Evolutionary conservation across 2,329 filamentous ascomycete genomes (phyloP).

Genomic region (Aspergillus pseudotamarii): DNA sequence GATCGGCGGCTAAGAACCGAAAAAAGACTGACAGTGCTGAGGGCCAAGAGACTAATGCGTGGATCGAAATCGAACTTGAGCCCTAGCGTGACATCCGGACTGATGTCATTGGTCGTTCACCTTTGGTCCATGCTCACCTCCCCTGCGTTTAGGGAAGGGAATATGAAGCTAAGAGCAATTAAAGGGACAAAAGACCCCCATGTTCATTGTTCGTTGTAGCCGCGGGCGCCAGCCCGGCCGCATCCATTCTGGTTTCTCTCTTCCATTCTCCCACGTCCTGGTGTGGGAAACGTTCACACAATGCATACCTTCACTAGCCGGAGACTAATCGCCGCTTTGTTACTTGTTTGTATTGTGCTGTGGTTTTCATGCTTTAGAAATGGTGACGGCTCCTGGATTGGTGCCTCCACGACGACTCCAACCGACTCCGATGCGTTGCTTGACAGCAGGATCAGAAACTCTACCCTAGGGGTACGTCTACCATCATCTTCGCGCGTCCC

Average conservation of each 20-base stretch:
- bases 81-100: not conserved
- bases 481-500: not conserved
- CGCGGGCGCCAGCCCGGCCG: not conserved
- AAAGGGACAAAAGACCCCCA: not conserved
- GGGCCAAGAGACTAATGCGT: not conserved
- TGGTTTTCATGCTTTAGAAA: not conserved
- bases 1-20: not conserved
- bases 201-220: not conserved
- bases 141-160: not conserved
- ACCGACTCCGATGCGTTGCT: not conserved
- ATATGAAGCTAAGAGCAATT: not conserved
- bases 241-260: not conserved
- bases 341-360: not conserved
- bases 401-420: not conserved
- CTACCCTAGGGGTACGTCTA: conserved; percentile 1
- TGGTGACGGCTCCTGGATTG: not conserved
- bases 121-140: not conserved
- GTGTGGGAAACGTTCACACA: not conserved
- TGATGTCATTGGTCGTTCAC: not conserved
- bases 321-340: not conserved
- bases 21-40: not conserved
- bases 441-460: not conserved
- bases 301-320: not conserved
- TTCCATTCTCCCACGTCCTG: not conserved
- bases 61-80: not conserved